Evolutionary conservation across 2,329 filamentous ascomycete genomes (phyloP).

Genomic region (Chaetomiaceae sp.): DNA sequence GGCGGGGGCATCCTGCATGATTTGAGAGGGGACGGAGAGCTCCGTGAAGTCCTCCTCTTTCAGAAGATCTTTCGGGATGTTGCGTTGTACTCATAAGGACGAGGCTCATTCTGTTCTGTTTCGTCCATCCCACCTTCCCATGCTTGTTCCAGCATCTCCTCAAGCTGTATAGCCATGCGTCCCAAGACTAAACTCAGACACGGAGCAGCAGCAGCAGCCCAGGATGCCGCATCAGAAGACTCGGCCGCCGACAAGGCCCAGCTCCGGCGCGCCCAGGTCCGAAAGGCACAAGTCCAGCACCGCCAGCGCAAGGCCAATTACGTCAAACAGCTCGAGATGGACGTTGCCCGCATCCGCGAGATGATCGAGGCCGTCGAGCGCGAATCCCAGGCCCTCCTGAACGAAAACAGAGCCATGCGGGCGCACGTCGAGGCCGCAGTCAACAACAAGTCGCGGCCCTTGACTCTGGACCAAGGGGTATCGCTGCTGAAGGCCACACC

Average conservation of each 20-base stretch:
- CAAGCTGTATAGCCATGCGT: background rate
- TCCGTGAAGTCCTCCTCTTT: no score
- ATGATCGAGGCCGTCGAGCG: constrained; percentile 38
- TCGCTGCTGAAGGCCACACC: constrained; percentile 29
- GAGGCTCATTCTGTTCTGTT: background rate
- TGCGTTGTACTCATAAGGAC: no score
- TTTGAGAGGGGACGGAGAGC: no score
- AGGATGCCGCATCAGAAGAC: constrained; percentile 6
- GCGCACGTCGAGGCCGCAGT: background rate
- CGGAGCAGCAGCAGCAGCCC: constrained; percentile 4
- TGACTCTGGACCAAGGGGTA: constrained; percentile 8
- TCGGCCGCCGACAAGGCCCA: constrained; percentile 36
- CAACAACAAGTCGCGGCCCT: background rate
- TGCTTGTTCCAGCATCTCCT: background rate
- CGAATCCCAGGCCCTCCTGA: constrained; percentile 33
- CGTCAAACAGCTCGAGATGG: constrained; percentile 47
- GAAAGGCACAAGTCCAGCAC: constrained; percentile 49
- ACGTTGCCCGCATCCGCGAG: constrained; percentile 42
- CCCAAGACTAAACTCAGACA: constrained; percentile 1
- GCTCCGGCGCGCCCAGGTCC: constrained; percentile 45
- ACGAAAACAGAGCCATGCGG: constrained; percentile 36
- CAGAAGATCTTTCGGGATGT: no score
- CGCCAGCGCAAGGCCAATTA: constrained; percentile 52
- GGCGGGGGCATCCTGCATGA: no score
- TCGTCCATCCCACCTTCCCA: background rate